Evolutionary conservation across 805 yeast genomes (phyloP), one percentile per base, ranked within the genome.

Genomic region (Yarrowia sp.): DNA sequence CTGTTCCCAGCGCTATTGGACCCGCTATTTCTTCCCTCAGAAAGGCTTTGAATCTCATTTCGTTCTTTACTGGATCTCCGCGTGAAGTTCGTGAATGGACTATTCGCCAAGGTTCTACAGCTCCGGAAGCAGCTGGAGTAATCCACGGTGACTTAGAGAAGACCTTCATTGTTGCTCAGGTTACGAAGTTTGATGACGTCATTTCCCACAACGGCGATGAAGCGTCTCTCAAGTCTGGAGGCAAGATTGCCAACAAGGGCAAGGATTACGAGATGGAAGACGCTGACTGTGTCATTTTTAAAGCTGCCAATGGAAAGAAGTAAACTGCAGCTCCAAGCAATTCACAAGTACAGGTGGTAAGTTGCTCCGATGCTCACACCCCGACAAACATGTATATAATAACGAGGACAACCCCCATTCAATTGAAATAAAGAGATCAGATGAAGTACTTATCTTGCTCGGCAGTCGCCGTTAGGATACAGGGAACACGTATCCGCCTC

Each of bases 41-140:
- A 76, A 77, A 81, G 70, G 84, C 86, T 69, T 81, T 92, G 70
- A 86, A 87, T 67, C 81, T 92, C 76, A 90, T 91, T 26, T 89
- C 96, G 49, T 92, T 86, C 78, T 92, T 89, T 80, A 92, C 98
- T 0, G 90, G 96, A 76, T 97, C 97, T 38, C 87, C 88, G 35
- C 82, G 83, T 65, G 97, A 92, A 78, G 93, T 90, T 10, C 82
- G 94, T 75, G 97, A 92, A 77, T 92, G 98, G 98, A 89, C 92
- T 16, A 83, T 92, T 68, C 84, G 93, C 75, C 82, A 82, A 67
- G 91, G 92, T 40, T 84, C 89, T 16, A 84, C 86, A 45, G 97
- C 97, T 1, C 93, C 94, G 46, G 90, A 90, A 71, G 97, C 97
- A 2, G 97, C 97, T 0, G 96, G 93, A 26, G 88, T 89, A 42